Evolutionary conservation across 495 filamentous ascomycete species (phyloP), one percentile per base, ranked within the genome.

Genomic region (Penicillium turbatum): DNA sequence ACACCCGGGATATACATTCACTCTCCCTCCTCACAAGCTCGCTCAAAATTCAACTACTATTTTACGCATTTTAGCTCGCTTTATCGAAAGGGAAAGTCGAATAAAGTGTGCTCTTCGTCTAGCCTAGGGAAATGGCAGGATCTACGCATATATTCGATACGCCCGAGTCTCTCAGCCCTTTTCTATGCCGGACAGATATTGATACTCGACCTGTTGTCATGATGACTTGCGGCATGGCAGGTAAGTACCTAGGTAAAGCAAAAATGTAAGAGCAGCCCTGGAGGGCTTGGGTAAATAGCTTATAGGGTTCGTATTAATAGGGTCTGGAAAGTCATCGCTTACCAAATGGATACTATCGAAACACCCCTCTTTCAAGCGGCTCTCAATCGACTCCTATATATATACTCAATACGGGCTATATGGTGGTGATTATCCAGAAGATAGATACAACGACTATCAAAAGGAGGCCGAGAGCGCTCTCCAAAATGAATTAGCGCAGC

Each of bases 281-380:
- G n/a, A n/a, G n/a, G n/a, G 10, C 12, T 30, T 12, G 24, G 12
- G 39, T n/a, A 11, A 15, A 42, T 27, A 27, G 26, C 21, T 29
- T 11, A 27, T 43, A 9, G 6, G 13, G 6, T 7, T 10, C 1
- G 8, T 29, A 10, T 43, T 43, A 30, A 34, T 12, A 56, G 56
- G 51, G 17, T 59, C 56, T n/a, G 59, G 56, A 15, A 59, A 62
- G 36, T 56, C 48, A 30, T 50, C 55, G 6, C 39, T 72, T 44
- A 55, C 66, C 49, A 64, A 80, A 50, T 58, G 71, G 67, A 57
- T 66, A 57, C 48, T 85, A 79, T 34, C 85, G 53, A 52, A 86
- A 78, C 6, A 88, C 65, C 82, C 82, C 83, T 69, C 87, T 82
- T 9, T 84, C 82, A 62, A 75, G 81, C 38, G 72, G 74, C 0